These are phyloP conservation scores for Mycosarcoma maydis DNA, from an alignment of 1,284 basidiomycete genomes.

Conservation along the genomic window DNA sequence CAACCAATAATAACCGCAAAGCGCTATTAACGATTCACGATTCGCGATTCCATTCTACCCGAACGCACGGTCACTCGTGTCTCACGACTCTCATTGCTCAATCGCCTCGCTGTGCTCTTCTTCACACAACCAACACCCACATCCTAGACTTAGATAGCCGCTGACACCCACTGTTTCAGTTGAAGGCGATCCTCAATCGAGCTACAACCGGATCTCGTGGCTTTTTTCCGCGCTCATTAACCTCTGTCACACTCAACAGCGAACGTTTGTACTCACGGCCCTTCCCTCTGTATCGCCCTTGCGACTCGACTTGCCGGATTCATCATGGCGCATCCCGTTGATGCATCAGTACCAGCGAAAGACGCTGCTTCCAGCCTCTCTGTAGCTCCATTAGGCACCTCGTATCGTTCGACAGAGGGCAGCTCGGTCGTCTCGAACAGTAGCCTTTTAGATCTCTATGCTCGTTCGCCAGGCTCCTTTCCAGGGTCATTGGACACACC, in stretches of 20 bases:
- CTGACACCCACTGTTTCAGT: no score
- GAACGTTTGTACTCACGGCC: not conserved
- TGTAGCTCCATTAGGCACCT: conserved; percentile 16
- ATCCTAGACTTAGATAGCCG: not conserved
- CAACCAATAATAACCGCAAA: no score
- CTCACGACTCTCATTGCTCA: not conserved
- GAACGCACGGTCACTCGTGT: no score
- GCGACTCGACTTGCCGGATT: no score
- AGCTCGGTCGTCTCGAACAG: conserved; percentile 42
- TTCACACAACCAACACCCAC: not conserved
- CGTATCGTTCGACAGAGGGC: conserved; percentile 22
- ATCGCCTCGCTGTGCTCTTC: not conserved
- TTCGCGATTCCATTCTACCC: no score
- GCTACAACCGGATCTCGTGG: not conserved
- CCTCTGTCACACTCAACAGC: not conserved
- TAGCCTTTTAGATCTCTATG: conserved; percentile 47
- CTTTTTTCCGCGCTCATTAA: not conserved
- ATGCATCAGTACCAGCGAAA: conserved; percentile 10
- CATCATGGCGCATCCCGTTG: conserved; percentile 19
- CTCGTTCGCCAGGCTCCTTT: conserved; percentile 29
- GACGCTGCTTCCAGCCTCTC: conserved; percentile 23
- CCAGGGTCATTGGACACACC: conserved; percentile 11
- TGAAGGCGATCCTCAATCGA: no score
- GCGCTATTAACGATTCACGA: not conserved
- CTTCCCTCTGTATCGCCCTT: no score